phyloP scores from a whole-genome alignment of 2,329 filamentous ascomycete genomes.

The Orbilia ellipsospora region DNA sequence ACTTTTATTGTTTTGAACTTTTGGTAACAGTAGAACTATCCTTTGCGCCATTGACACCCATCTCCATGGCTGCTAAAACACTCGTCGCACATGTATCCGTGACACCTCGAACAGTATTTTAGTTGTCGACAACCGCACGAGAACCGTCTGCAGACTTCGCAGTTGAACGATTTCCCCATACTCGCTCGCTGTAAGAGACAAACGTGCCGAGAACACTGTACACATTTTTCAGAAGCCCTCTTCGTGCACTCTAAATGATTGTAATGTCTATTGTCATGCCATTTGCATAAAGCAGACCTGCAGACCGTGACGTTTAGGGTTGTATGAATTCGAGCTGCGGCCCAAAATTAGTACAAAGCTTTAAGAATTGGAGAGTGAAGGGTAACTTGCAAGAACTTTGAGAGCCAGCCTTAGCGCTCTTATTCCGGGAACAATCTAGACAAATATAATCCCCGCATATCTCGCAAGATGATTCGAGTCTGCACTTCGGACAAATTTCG shows the following conservation, averaged over 20 bases:
- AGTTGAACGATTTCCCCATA: slow-evolving; percentile 35
- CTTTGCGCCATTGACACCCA: slow-evolving; percentile 49
- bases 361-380: too few species aligned
- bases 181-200: slow-evolving; percentile 31
- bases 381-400: slow-evolving; percentile 4
- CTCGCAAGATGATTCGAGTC: slow-evolving; percentile 44
- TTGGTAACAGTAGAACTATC: neutral
- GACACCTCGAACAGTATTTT: slow-evolving; percentile 31
- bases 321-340: neutral
- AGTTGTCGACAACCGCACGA: slow-evolving; percentile 42
- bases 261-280: slow-evolving; percentile 51
- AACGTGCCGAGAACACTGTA: slow-evolving; percentile 34
- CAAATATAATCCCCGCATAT: slow-evolving; percentile 41
- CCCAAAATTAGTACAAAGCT: too few species aligned
- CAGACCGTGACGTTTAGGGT: slow-evolving; percentile 29
- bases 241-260: slow-evolving; percentile 35
- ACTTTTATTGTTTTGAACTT: too few species aligned
- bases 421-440: slow-evolving; percentile 17
- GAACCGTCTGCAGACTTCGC: slow-evolving; percentile 46
- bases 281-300: slow-evolving; percentile 40
- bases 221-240: slow-evolving; percentile 30
- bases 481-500: slow-evolving; percentile 47
- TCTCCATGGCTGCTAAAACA: slow-evolving; percentile 37
- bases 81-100: slow-evolving; percentile 46
- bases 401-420: neutral